phyloP scores from a whole-genome alignment of 495 filamentous ascomycete species.

The Pyronema omphalodes region DNA sequence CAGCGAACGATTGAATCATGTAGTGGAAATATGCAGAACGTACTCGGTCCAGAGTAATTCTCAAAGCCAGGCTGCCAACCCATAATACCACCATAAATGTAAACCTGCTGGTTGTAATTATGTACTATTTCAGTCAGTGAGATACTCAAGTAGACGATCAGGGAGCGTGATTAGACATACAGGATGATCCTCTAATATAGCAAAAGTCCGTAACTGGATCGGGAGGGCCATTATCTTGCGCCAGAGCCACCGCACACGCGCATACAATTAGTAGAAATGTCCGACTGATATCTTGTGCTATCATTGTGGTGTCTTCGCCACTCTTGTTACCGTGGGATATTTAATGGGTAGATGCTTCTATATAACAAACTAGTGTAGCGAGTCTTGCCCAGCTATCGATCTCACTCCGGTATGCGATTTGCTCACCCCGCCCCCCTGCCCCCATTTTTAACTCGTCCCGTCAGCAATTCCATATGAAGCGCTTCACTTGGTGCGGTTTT shows the following conservation, averaged over 20 bases:
- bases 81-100: slow-evolving; percentile 1
- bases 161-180: neutral
- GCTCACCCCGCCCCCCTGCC: no score
- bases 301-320: no score
- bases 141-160: neutral
- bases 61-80: neutral
- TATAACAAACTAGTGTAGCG: no score
- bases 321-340: no score
- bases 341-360: no score
- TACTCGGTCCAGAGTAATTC: neutral
- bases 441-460: no score
- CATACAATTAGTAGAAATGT: no score
- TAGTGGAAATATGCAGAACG: neutral
- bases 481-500: no score
- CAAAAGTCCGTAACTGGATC: neutral
- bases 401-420: no score
- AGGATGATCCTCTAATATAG: neutral
- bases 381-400: no score
- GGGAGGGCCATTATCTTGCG: neutral
- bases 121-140: neutral
- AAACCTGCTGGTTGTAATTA: neutral
- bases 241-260: neutral
- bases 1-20: neutral
- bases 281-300: no score
- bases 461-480: no score